Percentiles rank a stretch among this genome's conserved stretches.
These are phyloP conservation scores for Stylosanthes scabra DNA, from an alignment of 331 rosid species.

Conservation along the genomic window DNA sequence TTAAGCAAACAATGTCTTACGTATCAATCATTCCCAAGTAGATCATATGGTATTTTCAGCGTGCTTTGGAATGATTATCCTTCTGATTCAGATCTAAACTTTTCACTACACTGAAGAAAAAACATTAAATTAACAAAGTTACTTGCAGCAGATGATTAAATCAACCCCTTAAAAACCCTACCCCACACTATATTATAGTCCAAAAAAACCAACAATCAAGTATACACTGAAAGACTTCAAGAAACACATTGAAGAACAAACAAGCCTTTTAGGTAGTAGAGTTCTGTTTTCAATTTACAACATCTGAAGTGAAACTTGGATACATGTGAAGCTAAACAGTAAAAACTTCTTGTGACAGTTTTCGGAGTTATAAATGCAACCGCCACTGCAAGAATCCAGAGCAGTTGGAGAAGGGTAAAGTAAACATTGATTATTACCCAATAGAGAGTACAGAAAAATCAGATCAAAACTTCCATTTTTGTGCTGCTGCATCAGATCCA, in stretches of 20 bases:
- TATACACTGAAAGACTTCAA: background rate
- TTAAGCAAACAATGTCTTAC: conserved; percentile 47
- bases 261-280: conserved; percentile 29
- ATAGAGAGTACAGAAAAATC: conserved; percentile 17
- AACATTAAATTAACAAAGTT: conserved; percentile 22
- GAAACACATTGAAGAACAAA: conserved; percentile 6
- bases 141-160: conserved; percentile 13
- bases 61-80: conserved; percentile 33
- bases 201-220: background rate
- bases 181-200: conserved; percentile 7
- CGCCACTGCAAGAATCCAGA: conserved; percentile 24
- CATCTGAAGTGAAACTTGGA: conserved; percentile 6
- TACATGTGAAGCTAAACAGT: background rate
- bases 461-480: background rate
- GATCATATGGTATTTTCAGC: conserved; percentile 46
- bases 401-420: conserved; percentile 6
- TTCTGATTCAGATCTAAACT: conserved; percentile 37
- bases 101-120: conserved; percentile 30
- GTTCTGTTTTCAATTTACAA: background rate
- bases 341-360: conserved; percentile 3
- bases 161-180: background rate
- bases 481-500: conserved; percentile 36
- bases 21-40: conserved; percentile 49
- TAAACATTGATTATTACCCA: background rate
- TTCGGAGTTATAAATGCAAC: conserved; percentile 2